These are phyloP conservation scores for Neoscytalidium dimidiatum DNA, from an alignment of 2,329 filamentous ascomycete genomes.

Conservation along the genomic window DNA sequence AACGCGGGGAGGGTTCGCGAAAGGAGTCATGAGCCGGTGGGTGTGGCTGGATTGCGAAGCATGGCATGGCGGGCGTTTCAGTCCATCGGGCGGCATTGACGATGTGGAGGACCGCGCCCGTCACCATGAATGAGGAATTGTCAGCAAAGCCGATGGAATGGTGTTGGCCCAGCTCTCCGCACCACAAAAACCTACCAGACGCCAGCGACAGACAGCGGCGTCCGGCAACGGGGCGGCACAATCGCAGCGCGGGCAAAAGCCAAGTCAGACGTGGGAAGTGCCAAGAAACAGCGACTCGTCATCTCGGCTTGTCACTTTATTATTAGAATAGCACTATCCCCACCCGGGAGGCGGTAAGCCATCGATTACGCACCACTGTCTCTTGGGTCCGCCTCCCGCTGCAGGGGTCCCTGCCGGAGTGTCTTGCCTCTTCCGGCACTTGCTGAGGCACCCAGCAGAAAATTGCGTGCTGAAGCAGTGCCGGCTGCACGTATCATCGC, in stretches of 20 bases:
- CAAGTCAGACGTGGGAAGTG: background rate
- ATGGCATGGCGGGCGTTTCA: too few relatives aligned
- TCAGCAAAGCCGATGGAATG: background rate
- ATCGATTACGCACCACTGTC: slow-evolving; percentile 2
- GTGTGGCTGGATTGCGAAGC: too few relatives aligned
- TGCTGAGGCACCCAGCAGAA: background rate
- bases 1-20: too few relatives aligned
- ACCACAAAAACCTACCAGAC: background rate
- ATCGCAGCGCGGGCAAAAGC: background rate
- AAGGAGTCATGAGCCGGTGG: too few relatives aligned
- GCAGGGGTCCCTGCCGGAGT: slow-evolving; percentile 8
- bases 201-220: background rate
- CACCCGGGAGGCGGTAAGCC: background rate
- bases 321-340: background rate
- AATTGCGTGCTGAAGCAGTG: background rate
- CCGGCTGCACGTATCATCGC: background rate
- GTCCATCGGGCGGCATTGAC: too few relatives aligned
- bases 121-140: background rate
- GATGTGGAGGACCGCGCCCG: too few relatives aligned
- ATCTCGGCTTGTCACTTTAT: background rate
- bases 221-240: too few relatives aligned
- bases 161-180: background rate
- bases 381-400: slow-evolving; percentile 1
- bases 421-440: background rate
- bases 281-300: background rate